Conservation (phyloP, 2,329 filamentous ascomycete genomes). For the Ceratocystis albifundus region DNA sequence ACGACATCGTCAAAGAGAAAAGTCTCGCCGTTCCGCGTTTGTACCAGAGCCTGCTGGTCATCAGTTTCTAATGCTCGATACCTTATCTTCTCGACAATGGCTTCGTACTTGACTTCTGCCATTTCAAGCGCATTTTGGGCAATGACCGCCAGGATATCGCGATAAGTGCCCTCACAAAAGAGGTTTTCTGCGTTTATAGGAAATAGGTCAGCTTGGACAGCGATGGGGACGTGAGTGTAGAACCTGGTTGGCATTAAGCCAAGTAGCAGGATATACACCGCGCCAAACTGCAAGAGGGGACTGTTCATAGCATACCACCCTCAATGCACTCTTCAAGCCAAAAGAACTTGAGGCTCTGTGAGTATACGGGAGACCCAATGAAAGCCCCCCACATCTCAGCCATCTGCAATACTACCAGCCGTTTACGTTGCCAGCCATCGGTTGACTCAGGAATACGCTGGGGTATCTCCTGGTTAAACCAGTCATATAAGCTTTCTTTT, state of each 20-base stretch:
- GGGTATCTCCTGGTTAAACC: slow-evolving; percentile 38
- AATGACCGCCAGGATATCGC: slow-evolving; percentile 46
- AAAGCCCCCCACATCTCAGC: slow-evolving; percentile 61
- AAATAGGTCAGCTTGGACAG: background rate
- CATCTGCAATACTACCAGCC: slow-evolving; percentile 39
- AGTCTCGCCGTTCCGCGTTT: slow-evolving; percentile 11
- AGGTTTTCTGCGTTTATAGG: slow-evolving; percentile 39
- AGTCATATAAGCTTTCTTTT: slow-evolving; percentile 42
- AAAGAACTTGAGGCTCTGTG: slow-evolving; percentile 62
- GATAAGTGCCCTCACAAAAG: slow-evolving; percentile 49
- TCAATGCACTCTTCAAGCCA: slow-evolving; percentile 71
- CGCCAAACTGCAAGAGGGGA: background rate
- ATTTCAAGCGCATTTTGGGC: slow-evolving; percentile 44
- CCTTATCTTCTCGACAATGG: slow-evolving; percentile 17
- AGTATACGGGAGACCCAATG: slow-evolving; percentile 51
- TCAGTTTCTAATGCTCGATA: background rate
- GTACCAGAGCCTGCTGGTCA: slow-evolving; percentile 3
- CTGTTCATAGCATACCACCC: slow-evolving; percentile 38
- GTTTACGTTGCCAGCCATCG: slow-evolving; percentile 32
- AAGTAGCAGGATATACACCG: background rate
- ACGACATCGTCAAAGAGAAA: slow-evolving; percentile 56
- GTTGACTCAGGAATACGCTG: slow-evolving; percentile 38
- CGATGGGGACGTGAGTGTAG: background rate
- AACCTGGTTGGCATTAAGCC: background rate
- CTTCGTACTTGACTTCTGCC: slow-evolving; percentile 37